These are phyloP conservation scores for Pyracantha coccinea DNA, from an alignment of 331 rosid genomes.

Conservation along the genomic window DNA sequence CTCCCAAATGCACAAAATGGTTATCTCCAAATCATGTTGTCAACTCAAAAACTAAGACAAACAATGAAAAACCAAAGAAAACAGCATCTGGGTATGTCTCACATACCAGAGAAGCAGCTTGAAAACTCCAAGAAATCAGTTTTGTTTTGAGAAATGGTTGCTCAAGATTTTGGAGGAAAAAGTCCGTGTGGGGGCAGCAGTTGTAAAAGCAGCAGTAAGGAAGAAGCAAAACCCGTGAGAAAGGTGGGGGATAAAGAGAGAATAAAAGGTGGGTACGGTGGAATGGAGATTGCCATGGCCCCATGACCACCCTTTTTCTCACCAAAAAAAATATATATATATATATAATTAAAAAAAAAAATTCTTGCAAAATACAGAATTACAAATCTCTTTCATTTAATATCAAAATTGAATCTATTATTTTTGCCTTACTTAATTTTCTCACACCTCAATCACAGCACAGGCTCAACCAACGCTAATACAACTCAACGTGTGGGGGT, in stretches of 20 bases:
- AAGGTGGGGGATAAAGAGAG: constrained; percentile 6
- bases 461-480: constrained; percentile 28
- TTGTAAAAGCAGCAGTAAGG: constrained; percentile 39
- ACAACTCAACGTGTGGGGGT: constrained; percentile 20
- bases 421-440: not conserved
- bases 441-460: constrained; percentile 29
- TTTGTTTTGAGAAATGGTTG: constrained; percentile 12
- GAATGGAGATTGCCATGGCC: constrained; percentile 71
- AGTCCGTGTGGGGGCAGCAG: not conserved
- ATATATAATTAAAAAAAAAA: not conserved
- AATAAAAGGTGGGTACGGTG: constrained; percentile 66
- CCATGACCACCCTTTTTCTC: constrained; percentile 48
- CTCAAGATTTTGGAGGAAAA: constrained; percentile 28
- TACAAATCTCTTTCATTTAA: not conserved
- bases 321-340: too few relatives aligned
- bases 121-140: constrained; percentile 13
- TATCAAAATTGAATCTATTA: not conserved
- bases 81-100: constrained; percentile 15
- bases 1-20: constrained; percentile 15
- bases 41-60: not conserved
- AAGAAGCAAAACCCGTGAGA: constrained; percentile 44
- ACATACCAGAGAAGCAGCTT: constrained; percentile 37
- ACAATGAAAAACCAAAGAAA: constrained; percentile 4
- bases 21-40: not conserved
- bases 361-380: too few relatives aligned